phyloP scores from a whole-genome alignment of 331 rosid species.

The Telfairia occidentalis region DNA sequence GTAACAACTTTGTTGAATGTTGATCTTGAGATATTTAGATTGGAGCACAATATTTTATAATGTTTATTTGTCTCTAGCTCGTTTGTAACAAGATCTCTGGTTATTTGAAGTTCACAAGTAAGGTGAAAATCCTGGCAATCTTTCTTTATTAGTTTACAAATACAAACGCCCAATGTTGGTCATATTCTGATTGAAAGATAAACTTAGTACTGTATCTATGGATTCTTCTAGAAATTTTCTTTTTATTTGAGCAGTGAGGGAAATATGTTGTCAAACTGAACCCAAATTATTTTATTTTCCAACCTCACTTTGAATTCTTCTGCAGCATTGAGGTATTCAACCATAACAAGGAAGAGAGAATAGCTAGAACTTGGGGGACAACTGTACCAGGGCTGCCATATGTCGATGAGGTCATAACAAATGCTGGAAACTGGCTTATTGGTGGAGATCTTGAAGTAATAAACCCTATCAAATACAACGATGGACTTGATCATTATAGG shows the following conservation, averaged over 20 bases:
- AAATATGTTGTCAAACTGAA: not conserved
- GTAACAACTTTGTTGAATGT: not conserved
- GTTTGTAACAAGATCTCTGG: not conserved
- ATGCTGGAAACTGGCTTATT: conserved; percentile 86
- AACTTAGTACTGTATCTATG: not conserved
- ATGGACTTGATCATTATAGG: conserved; percentile 87
- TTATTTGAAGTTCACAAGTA: conserved; percentile 1
- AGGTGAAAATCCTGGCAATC: not conserved
- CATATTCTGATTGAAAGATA: not conserved
- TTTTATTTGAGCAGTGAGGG: not conserved
- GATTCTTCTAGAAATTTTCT: not conserved
- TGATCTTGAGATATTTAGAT: not conserved
- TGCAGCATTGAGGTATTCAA: conserved; percentile 83
- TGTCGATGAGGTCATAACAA: conserved; percentile 67
- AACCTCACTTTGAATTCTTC: not conserved
- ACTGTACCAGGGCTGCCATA: conserved; percentile 82
- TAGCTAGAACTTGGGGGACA: conserved; percentile 94
- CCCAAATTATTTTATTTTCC: not conserved
- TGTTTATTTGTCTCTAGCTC: not conserved
- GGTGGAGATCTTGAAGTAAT: conserved; percentile 92
- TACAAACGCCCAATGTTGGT: not conserved
- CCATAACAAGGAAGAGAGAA: conserved; percentile 96
- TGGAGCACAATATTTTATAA: not conserved
- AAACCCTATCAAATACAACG: conserved; percentile 63
- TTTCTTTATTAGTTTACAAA: not conserved